Evolutionary conservation across 768 basidiomycete species (phyloP).

Genomic region (Pisolithus microcarpus): DNA sequence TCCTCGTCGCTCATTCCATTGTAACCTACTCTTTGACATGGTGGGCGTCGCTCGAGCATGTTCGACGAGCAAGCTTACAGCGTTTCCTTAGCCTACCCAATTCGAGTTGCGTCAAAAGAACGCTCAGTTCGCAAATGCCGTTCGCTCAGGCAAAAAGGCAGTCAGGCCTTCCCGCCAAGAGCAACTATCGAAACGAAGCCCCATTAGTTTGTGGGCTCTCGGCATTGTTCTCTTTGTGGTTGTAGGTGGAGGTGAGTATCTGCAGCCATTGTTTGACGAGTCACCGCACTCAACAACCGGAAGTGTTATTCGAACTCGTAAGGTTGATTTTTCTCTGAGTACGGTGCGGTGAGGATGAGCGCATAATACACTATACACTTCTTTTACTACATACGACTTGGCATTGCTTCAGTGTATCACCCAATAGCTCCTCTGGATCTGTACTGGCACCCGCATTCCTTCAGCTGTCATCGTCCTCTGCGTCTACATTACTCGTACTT

Average conservation of each 20-base stretch:
- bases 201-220: constrained; percentile 68
- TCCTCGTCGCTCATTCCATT: constrained; percentile 26
- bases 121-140: constrained; percentile 70
- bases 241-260: constrained; percentile 62
- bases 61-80: not conserved
- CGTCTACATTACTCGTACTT: constrained; percentile 41
- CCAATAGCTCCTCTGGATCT: constrained; percentile 4
- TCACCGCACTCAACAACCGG: constrained; percentile 2
- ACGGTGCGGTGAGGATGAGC: not conserved
- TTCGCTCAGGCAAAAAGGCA: constrained; percentile 69
- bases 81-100: constrained; percentile 55
- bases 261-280: not conserved
- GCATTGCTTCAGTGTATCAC: constrained; percentile 2
- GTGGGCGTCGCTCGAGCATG: constrained; percentile 13
- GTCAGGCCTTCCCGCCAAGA: constrained; percentile 68
- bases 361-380: too few species aligned
- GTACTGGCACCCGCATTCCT: constrained; percentile 1
- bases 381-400: not conserved
- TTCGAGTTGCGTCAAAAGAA: constrained; percentile 79
- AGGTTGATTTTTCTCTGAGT: constrained; percentile 58
- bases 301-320: constrained; percentile 65
- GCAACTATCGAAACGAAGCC: constrained; percentile 61
- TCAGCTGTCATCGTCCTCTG: constrained; percentile 25
- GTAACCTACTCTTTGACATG: constrained; percentile 17
- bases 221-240: constrained; percentile 72